phyloP scores from a whole-genome alignment of 768 basidiomycete genomes.

The Flagelloscypha sp. region DNA sequence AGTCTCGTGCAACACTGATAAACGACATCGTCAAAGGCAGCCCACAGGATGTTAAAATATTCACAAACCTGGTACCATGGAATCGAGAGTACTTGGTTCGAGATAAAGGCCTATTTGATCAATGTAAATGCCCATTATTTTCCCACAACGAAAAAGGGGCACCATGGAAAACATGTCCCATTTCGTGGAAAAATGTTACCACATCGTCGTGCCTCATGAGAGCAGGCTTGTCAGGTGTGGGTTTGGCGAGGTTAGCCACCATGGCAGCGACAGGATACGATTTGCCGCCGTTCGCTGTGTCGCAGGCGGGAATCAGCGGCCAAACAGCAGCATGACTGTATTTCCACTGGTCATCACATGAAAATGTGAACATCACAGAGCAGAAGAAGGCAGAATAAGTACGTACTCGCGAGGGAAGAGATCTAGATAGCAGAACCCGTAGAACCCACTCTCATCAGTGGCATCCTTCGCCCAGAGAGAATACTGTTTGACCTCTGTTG shows the following conservation, averaged over 20 bases:
- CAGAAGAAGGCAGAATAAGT: constrained; percentile 10
- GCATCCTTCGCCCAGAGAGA: constrained; percentile 79
- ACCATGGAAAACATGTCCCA: constrained; percentile 70
- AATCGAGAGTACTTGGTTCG: constrained; percentile 65
- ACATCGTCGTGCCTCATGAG: constrained; percentile 84
- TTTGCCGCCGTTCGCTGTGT: constrained; percentile 45
- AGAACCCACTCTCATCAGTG: constrained; percentile 59
- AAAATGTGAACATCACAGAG: constrained; percentile 1
- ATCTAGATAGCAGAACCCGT: constrained; percentile 85
- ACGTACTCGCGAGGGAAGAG: constrained; percentile 83
- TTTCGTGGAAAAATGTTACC: constrained; percentile 89
- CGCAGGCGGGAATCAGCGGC: constrained; percentile 63
- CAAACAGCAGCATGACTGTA: constrained; percentile 87
- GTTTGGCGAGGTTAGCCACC: constrained; percentile 88
- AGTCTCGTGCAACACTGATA: constrained; percentile 63
- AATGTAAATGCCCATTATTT: no score
- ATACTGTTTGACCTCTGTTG: constrained; percentile 68
- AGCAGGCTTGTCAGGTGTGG: constrained; percentile 72
- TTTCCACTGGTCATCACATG: constrained; percentile 47
- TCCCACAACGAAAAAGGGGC: no score
- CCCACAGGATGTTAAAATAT: neutral
- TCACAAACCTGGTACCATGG: constrained; percentile 62
- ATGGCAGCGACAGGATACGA: constrained; percentile 73
- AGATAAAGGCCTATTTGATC: constrained; percentile 52
- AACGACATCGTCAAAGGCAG: constrained; percentile 1